phyloP scores from a whole-genome alignment of 257 asterid species.

The Linaria vulgaris region DNA sequence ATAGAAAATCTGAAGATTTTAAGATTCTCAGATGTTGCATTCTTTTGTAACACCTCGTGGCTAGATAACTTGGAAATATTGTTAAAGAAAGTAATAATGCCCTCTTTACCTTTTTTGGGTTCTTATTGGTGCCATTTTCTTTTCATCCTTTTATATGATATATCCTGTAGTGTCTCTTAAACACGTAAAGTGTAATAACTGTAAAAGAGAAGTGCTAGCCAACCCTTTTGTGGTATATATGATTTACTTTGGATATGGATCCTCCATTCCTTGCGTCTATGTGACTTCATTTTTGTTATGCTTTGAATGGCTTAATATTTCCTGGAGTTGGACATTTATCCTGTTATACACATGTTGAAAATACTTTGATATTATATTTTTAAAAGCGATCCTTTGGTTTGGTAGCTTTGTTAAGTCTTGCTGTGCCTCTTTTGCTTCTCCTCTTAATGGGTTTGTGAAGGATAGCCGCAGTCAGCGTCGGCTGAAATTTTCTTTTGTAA shows the following conservation, averaged over 20 bases:
- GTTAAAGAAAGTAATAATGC: neutral
- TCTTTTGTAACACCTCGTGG: conserved; percentile 2
- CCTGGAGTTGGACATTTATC: neutral
- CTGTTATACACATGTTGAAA: neutral
- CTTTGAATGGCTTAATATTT: conserved; percentile 10
- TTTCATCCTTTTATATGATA: neutral
- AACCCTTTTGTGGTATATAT: too few relatives aligned
- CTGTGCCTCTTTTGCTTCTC: neutral
- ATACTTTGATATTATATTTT: neutral
- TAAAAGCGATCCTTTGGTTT: neutral
- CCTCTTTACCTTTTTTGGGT: neutral
- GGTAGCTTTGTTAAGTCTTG: neutral
- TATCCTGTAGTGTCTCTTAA: neutral
- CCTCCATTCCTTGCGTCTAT: too few relatives aligned
- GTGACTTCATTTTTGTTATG: too few relatives aligned
- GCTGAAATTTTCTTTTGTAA: conserved; percentile 1
- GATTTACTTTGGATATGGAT: too few relatives aligned
- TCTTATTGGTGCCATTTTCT: neutral
- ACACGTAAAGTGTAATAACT: too few relatives aligned
- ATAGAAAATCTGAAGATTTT: neutral
- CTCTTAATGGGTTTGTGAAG: neutral
- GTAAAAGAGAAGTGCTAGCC: too few relatives aligned
- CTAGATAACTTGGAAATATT: neutral
- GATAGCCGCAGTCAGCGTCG: too few relatives aligned
- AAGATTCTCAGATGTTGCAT: neutral